Percentiles rank a stretch among this genome's conserved stretches.
Evolutionary conservation across 2,329 filamentous ascomycete genomes (phyloP).

Genomic region (Apiospora hydei): DNA sequence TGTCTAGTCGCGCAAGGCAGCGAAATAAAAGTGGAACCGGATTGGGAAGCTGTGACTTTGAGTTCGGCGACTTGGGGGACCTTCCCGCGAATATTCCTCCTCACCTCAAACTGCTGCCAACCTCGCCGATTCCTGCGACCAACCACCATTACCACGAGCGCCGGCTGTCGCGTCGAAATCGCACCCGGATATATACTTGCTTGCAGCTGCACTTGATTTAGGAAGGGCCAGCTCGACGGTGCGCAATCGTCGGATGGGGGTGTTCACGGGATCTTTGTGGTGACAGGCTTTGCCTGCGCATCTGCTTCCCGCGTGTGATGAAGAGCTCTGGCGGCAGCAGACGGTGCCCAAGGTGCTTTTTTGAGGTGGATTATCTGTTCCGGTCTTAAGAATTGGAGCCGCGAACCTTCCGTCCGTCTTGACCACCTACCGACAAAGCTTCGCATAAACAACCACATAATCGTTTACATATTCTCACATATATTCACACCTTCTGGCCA

Average conservation of each 20-base stretch:
- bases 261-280: constrained; percentile 48
- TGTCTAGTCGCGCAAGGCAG: background rate
- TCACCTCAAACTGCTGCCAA: constrained; percentile 20
- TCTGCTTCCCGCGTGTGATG: constrained; percentile 31
- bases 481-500: background rate
- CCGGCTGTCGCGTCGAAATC: constrained; percentile 27
- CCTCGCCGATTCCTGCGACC: background rate
- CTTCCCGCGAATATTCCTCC: constrained; percentile 17
- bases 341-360: constrained; percentile 19
- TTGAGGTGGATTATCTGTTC: constrained; percentile 10
- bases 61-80: constrained; percentile 17
- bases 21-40: constrained; percentile 20
- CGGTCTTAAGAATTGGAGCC: background rate
- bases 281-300: constrained; percentile 59
- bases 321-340: constrained; percentile 22
- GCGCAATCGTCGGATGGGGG: constrained; percentile 52
- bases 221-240: constrained; percentile 12
- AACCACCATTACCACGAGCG: constrained; percentile 8
- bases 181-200: constrained; percentile 16
- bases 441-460: background rate
- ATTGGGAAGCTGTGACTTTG: constrained; percentile 21
- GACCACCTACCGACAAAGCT: background rate
- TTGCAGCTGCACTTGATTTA: background rate
- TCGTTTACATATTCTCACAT: background rate
- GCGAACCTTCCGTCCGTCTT: background rate